phyloP scores from a whole-genome alignment of 2,329 filamentous ascomycete genomes.

The Aureobasidium melanogenum region DNA sequence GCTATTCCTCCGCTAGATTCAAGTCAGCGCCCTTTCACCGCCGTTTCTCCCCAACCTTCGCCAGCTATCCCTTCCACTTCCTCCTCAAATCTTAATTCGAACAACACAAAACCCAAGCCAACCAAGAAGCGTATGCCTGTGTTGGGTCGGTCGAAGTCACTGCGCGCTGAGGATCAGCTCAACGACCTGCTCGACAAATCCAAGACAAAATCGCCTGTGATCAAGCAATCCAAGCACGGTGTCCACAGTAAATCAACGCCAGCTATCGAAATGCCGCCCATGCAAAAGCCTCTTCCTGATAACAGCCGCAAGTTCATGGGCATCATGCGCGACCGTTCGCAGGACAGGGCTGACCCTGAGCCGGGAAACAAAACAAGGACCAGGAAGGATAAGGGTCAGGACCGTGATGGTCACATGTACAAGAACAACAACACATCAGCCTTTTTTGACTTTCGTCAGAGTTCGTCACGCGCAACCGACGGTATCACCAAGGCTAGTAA shows the following conservation, averaged over 20 bases:
- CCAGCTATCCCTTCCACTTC: conserved; percentile 1
- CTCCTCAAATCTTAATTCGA: background rate
- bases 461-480: conserved; percentile 65
- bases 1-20: background rate
- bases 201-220: conserved; percentile 5
- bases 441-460: conserved; percentile 48
- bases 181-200: conserved; percentile 22
- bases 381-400: conserved; percentile 13
- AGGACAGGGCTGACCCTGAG: conserved; percentile 48
- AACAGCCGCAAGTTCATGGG: conserved; percentile 60
- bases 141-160: conserved; percentile 14
- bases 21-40: conserved; percentile 3
- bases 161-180: conserved; percentile 26
- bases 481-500: conserved; percentile 64
- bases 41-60: background rate
- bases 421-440: conserved; percentile 10
- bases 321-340: conserved; percentile 62
- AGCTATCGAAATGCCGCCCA: conserved; percentile 1
- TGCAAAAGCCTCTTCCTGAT: conserved; percentile 25
- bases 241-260: conserved; percentile 3
- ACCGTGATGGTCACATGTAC: background rate
- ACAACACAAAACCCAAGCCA: conserved; percentile 9
- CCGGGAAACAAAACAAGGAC: conserved; percentile 7
- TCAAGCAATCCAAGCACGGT: conserved; percentile 10
- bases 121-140: conserved; percentile 14